Evolutionary conservation across 1,284 basidiomycete species (phyloP).

Genomic region (Ganoderma lucidum): DNA sequence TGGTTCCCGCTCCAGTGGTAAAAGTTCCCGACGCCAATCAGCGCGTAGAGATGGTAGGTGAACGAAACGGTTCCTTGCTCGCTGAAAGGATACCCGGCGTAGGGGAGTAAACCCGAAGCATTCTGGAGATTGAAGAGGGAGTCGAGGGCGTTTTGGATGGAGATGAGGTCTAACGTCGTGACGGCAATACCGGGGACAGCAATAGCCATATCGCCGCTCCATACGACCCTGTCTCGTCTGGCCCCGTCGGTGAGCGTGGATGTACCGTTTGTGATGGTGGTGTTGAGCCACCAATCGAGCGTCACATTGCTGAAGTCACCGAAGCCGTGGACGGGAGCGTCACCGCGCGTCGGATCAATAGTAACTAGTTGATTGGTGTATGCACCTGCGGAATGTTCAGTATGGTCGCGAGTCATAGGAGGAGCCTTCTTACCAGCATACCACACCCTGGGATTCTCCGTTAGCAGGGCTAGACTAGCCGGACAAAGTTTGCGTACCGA

Average conservation of each 20-base stretch:
- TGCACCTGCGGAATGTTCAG: conserved; percentile 17
- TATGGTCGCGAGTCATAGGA: no score
- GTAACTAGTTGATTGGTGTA: conserved; percentile 30
- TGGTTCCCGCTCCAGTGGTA: conserved; percentile 32
- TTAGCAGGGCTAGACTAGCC: neutral
- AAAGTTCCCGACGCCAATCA: conserved; percentile 32
- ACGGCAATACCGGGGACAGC: conserved; percentile 30
- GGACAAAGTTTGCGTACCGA: conserved; percentile 9
- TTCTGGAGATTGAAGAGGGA: conserved; percentile 28
- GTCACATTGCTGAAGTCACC: conserved; percentile 8
- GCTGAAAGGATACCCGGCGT: conserved; percentile 28
- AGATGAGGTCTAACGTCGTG: conserved; percentile 28
- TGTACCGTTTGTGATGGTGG: conserved; percentile 26
- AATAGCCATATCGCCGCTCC: conserved; percentile 32
- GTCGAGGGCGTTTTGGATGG: conserved; percentile 28
- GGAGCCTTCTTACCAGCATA: conserved; percentile 23
- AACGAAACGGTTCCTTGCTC: conserved; percentile 23
- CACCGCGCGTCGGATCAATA: conserved; percentile 27
- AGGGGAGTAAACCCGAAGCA: conserved; percentile 21
- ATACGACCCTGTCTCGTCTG: conserved; percentile 30
- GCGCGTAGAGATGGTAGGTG: conserved; percentile 31
- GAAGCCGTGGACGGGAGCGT: conserved; percentile 13
- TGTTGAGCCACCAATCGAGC: conserved; percentile 26
- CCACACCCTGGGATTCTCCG: conserved; percentile 18
- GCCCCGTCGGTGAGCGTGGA: conserved; percentile 29